These are phyloP conservation scores for Petunia axillaris DNA, from an alignment of 257 asterid species.

Conservation along the genomic window DNA sequence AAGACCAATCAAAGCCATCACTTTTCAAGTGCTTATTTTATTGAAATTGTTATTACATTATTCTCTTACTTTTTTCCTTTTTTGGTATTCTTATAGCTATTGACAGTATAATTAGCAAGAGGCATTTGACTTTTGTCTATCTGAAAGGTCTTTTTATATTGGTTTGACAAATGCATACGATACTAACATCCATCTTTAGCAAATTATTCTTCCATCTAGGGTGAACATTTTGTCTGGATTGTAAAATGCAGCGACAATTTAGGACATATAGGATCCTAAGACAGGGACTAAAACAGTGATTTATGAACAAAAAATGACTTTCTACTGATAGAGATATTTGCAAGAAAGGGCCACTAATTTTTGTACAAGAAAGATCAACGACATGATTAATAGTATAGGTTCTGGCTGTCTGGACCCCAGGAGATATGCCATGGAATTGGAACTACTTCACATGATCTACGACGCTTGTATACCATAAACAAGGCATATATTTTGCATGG, in stretches of 20 bases:
- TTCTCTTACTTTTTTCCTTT: neutral
- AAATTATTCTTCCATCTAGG: neutral
- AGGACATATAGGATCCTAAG: neutral
- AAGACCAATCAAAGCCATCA: neutral
- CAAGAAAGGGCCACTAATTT: neutral
- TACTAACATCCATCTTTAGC: no score
- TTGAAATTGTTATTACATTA: neutral
- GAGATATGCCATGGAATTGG: constrained; percentile 16
- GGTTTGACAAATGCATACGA: neutral
- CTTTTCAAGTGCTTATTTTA: neutral
- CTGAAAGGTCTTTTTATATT: neutral
- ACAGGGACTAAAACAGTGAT: neutral
- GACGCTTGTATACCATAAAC: constrained; percentile 30
- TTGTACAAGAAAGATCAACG: no score
- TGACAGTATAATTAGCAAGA: neutral
- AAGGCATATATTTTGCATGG: constrained; percentile 14
- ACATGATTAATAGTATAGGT: constrained; percentile 9
- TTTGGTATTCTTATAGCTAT: neutral
- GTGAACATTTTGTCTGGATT: neutral
- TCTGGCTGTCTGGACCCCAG: neutral
- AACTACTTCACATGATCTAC: constrained; percentile 28
- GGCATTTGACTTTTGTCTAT: neutral
- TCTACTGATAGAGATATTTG: neutral
- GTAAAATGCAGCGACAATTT: neutral
- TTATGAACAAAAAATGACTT: neutral